Percentiles rank a stretch among this genome's conserved stretches.
These are phyloP conservation scores for Rhizopogon vesiculosus DNA, from an alignment of 768 basidiomycete species.

Conservation along the genomic window DNA sequence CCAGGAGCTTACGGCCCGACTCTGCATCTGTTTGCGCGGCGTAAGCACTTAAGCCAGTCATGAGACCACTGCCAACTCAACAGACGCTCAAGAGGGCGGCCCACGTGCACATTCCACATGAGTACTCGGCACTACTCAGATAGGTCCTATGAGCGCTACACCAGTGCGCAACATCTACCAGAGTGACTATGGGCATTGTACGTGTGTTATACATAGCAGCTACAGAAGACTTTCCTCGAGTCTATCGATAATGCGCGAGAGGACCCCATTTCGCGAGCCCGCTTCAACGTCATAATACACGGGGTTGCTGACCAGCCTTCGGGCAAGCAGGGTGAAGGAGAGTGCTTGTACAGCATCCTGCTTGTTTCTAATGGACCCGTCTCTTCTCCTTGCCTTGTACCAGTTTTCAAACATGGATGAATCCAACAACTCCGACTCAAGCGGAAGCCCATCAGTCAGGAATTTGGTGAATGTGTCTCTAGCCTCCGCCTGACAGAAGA, in stretches of 20 bases:
- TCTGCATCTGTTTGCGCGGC: slow-evolving; percentile 66
- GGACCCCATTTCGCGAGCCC: slow-evolving; percentile 40
- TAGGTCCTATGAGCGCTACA: no score
- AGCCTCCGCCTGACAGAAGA: slow-evolving; percentile 89
- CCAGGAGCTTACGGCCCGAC: slow-evolving; percentile 69
- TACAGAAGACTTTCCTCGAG: slow-evolving; percentile 18
- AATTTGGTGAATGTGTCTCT: slow-evolving; percentile 79
- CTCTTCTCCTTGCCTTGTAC: slow-evolving; percentile 37
- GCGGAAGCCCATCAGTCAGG: slow-evolving; percentile 75
- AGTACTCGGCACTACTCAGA: no score
- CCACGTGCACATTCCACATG: no score
- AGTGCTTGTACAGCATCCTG: slow-evolving; percentile 74
- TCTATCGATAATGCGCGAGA: slow-evolving; percentile 69
- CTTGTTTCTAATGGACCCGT: slow-evolving; percentile 39
- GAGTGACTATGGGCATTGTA: no score
- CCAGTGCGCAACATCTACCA: no score
- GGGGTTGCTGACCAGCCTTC: slow-evolving; percentile 73
- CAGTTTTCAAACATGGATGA: slow-evolving; percentile 43
- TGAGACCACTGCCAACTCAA: no score
- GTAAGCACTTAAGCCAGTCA: no score
- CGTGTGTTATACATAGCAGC: no score
- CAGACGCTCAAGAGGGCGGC: no score
- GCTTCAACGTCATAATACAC: slow-evolving; percentile 68
- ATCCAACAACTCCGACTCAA: slow-evolving; percentile 76
- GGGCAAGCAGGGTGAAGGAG: slow-evolving; percentile 76